phyloP scores from a whole-genome alignment of 768 basidiomycete species.

The Amanita exitialis region DNA sequence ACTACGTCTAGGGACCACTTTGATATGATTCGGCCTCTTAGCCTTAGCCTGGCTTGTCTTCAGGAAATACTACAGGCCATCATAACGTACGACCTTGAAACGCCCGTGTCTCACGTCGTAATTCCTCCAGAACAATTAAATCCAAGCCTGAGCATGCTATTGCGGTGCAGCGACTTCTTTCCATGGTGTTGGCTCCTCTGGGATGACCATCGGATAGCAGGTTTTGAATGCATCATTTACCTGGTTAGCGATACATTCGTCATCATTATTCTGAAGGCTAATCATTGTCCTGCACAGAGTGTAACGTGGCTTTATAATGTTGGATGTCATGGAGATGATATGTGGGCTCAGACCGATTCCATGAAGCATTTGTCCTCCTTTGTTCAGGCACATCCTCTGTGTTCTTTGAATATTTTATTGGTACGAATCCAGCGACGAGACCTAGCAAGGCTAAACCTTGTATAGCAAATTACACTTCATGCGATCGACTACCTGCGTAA shows the following conservation, averaged over 20 bases:
- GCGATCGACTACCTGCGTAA: conserved; percentile 8
- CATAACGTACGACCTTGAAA: conserved; percentile 18
- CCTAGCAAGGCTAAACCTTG: neutral
- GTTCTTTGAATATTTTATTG: neutral
- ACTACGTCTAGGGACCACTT: neutral
- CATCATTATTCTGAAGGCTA: neutral
- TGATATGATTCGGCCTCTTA: conserved; percentile 27
- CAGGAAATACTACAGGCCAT: conserved; percentile 34
- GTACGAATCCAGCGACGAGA: neutral
- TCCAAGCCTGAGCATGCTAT: conserved; percentile 35
- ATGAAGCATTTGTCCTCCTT: neutral
- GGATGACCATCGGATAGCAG: conserved; percentile 26
- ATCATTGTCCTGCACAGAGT: neutral
- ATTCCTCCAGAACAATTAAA: conserved; percentile 22
- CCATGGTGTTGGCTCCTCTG: conserved; percentile 62
- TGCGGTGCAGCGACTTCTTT: conserved; percentile 47
- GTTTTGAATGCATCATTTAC: conserved; percentile 3
- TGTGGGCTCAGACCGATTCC: neutral
- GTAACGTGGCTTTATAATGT: neutral
- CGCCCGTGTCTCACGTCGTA: neutral
- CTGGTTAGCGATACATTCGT: neutral
- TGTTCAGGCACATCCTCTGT: neutral
- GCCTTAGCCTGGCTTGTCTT: conserved; percentile 31
- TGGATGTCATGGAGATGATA: neutral
- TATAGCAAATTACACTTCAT: conserved; percentile 19